Evolutionary conservation across 2,329 filamentous ascomycete genomes (phyloP), one percentile per base, ranked within the genome.

Genomic region (Aspergillus flavus): DNA sequence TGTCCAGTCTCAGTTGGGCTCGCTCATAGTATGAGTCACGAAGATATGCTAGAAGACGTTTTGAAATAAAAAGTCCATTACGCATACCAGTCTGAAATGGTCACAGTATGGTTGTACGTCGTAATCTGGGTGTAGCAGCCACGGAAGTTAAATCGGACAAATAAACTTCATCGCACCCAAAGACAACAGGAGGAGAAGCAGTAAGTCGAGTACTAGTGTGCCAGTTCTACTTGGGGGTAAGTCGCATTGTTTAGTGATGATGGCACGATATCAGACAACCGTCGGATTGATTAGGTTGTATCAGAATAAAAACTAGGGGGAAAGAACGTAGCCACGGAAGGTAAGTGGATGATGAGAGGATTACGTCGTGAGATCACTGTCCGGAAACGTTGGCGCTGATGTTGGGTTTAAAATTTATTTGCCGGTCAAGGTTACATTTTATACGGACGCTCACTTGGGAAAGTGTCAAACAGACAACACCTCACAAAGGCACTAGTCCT

Each of bases 301-400:
- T 36, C 34, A 36, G 14, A 36, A 16, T 16, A 16, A 6, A 36
- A 36, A 2, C 2, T 6, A 2, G 34, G 34, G 14, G 34, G 34
- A 2, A 36, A 16, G 34, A 16, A 36, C 14, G 34, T 36, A 36
- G 34, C 14, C 34, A 36, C 6, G 14, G 14, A 16, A 16, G 11
- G 34, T 36, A 36, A 36, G 46, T 52, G 23, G 36, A 61, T 56
- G 50, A 56, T 48, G 41, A 30, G 61, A 34, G 26, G 57, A 59
- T 59, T 62, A 62, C 61, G 50, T 62, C 57, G 57, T 34, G 28
- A 11, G 9, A 52, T 52, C 26, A n/a, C 2, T 11, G 12, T 4
- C 14, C 45, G n/a, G 28, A n/a, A 30, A 34, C n/a, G 10, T 19
- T 6, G 34, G 6, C 34, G 14, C 16, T 21, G 30, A 52, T 4